Evolutionary conservation across 1,284 basidiomycete species (phyloP), one percentile per base, ranked within the genome.

Genomic region (Xerocomus nothofagi): DNA sequence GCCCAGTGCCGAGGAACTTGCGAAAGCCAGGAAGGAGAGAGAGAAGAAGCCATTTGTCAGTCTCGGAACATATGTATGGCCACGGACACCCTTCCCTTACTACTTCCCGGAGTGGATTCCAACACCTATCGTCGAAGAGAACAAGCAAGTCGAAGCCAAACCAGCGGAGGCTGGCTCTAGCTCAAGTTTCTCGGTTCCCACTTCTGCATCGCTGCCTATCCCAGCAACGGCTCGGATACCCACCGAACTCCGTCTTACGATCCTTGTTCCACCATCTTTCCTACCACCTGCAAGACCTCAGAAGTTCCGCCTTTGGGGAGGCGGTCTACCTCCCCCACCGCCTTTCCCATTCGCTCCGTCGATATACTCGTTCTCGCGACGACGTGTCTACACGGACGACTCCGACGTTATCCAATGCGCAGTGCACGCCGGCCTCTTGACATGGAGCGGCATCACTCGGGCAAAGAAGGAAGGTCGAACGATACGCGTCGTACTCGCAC

Each of bases 331-430:
- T 33, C 69, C 71, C 9, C 69, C 71, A 14, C 66, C 71, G 0
- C 64, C 64, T 9, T 65, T 72, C 47, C 62, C 69, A n/a, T 56
- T 50, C 24, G 54, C 56, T 2, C 51, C 54, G 3, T 58, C 56
- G 21, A 63, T 53, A 20, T 63, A 66, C 47, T 68, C 55, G 7
- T 61, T 58, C 33, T 68, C 66, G 20, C 53, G 62, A 39, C 63
- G 79, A 44, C 62, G 77, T 52, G 66, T 86, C 44, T 88, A 88
- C 66, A 90, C 85, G 4, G 85, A 89, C 65, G 86, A 88, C 63
- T 86, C 82, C 21, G 81, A 86, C 54, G 60, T 91, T 48, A 78
- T 90, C 49, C 63, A 88, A 26, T 90, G 89, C 54, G 90, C 88
- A 2, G 72, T 86, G 21, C 88, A 90, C 57, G 74, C 84, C 3